Evolutionary conservation across 1,139 yeast species (phyloP), one percentile per base, ranked within the genome.

Genomic region (Yamadazyma diddensiae): DNA sequence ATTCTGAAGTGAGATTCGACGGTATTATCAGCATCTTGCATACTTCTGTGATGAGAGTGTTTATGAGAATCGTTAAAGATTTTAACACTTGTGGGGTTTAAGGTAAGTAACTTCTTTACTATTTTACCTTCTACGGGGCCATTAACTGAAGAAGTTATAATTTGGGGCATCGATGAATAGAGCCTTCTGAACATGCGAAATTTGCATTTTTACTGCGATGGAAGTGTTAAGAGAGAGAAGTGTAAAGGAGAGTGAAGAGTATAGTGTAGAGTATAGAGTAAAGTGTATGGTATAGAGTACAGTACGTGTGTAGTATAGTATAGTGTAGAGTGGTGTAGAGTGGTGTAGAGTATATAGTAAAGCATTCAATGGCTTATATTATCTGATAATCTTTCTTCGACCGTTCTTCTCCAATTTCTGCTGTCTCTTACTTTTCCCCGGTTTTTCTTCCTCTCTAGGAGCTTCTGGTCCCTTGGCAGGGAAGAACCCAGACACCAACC

Each of bases 41-140:
- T 74, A 2, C 95, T 92, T 35, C 79, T 82, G 56, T 92, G 98
- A 47, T 87, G 94, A 2, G 90, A 77, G 57, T 92, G 98, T 54
- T 84, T 83, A 55, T 78, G 79, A 3, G 96, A 86, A 57, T 92
- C 97, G 55, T 92, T 92, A 40, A 66, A 68, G 15, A 87, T 66
- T 33, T 72, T 73, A 27, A 86, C 62, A 35, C 52, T 59, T 1
- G 64, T 41, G 0, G 92, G 86, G 6, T 67, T 55, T 41, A 84
- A 67, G 7, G 42, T 15, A 6, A 36, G 26, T 3, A 45, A 34
- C 28, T 60, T 57, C 2, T 49, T 42, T 15, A 56, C 47, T 14
- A 85, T 50, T 47, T 79, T 80, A 6, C 57, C 43, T 36, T 82
- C 81, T 22, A 80, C 66, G 3, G 84, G 82, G 3, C 79, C 79